Evolutionary conservation across 1,284 basidiomycete genomes (phyloP).

Genomic region (Afroboletus lepidellus): DNA sequence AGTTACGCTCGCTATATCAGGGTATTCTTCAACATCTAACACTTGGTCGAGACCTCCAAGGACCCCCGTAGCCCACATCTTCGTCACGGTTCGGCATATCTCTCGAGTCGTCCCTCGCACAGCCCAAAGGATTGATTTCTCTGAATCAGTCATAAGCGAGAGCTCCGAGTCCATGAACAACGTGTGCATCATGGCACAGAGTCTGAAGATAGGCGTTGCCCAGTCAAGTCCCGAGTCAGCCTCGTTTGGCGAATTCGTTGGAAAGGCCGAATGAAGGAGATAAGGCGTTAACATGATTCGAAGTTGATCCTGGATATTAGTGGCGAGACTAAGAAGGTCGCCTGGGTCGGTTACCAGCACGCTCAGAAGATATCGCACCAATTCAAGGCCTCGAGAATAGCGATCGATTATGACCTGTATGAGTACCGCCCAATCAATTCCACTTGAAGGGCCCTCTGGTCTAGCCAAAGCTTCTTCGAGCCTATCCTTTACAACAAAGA

Average conservation of each 20-base stretch:
- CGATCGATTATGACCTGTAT: constrained; percentile 42
- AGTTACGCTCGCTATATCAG: constrained; percentile 1
- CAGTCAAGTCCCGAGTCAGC: constrained; percentile 22
- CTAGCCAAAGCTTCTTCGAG: constrained; percentile 26
- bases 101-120: constrained; percentile 39
- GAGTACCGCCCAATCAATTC: constrained; percentile 46
- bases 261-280: constrained; percentile 11
- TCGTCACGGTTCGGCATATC: constrained; percentile 46
- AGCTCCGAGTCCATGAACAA: constrained; percentile 19
- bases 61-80: constrained; percentile 44
- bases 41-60: constrained; percentile 31
- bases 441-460: constrained; percentile 25
- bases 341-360: constrained; percentile 1
- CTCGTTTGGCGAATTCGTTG: neutral
- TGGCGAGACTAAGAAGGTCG: constrained; percentile 13
- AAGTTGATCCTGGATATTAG: constrained; percentile 24
- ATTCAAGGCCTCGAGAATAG: constrained; percentile 43
- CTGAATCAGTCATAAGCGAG: constrained; percentile 34
- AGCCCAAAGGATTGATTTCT: constrained; percentile 35
- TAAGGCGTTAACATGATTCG: constrained; percentile 27
- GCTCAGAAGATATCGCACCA: constrained; percentile 39
- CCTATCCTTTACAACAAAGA: constrained; percentile 13
- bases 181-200: constrained; percentile 39
- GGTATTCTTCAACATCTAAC: constrained; percentile 2
- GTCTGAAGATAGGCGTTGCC: constrained; percentile 26